Base-by-base conservation (phyloP, 2,329 filamentous ascomycete species). In the Fusarium sacchari region DNA sequence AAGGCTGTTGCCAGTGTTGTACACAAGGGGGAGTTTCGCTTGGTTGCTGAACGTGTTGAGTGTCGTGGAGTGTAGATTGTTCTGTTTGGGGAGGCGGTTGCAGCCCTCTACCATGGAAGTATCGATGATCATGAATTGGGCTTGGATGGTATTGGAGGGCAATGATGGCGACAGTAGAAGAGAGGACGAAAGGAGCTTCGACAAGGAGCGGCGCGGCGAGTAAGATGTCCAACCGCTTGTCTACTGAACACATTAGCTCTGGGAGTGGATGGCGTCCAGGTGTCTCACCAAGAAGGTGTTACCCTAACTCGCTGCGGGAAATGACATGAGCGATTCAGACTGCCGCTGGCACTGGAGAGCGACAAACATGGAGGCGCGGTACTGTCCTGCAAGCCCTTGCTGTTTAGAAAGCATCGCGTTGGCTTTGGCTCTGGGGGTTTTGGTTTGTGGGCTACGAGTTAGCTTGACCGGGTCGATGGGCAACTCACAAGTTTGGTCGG, bases 1-100 rank as follows among this genome's bases (percentile, higher is more conserved):
- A 71, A 74, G 74, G 64, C 62, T 74, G 72, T 69, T 61, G 62
- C 72, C 59, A 74, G 13, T 17, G 6, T 17, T 43, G 14, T 43
- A 17, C 4, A 12, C 7, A 24, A 1, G 14, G 5, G 15, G 9
- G 40, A 6, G 6, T 15, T 11, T 4, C 14, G 2, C n/a, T 11
- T 43, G 40, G 40, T 42, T 17, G 39, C n/a, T 17, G 6, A 24
- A 24, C n/a, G 24, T 7, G 40, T 24, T 10, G 40, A 6, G 22
- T 42, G 6, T 5, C 22, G 40, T 42, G 39, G 32, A 34, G 32
- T 34, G 13, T 6, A 15, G 8, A 22, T n/a, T 6, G 40, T 42
- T 42, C 8, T 42, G 14, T 7, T 42, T 24, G 9, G 22, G 14
- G 40, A 42, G 40, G 40, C 3, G 14, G 14, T n/a, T 17, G 40